Evolutionary conservation across 345 rosid genomes (phyloP).

Genomic region (Salix koriyanagi): DNA sequence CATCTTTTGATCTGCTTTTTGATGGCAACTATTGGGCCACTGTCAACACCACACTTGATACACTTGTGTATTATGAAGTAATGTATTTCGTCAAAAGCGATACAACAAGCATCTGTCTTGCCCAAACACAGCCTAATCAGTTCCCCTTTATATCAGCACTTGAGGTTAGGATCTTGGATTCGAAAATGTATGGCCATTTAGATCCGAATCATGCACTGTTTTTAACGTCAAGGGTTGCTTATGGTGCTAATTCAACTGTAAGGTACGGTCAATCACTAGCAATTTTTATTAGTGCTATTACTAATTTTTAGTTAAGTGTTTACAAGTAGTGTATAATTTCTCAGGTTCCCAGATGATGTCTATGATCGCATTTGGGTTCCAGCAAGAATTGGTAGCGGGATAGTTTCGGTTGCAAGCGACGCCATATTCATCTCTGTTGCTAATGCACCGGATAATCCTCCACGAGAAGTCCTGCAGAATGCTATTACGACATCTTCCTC

Average conservation of each 20-base stretch:
- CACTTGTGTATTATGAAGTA: constrained; percentile 10
- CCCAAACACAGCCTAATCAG: constrained; percentile 26
- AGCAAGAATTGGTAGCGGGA: constrained; percentile 1
- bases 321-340: background rate
- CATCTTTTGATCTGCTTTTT: constrained; percentile 20
- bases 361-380: constrained; percentile 47
- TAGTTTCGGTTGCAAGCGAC: constrained; percentile 12
- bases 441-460: constrained; percentile 31
- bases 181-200: constrained; percentile 11
- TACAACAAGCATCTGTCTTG: constrained; percentile 19
- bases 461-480: constrained; percentile 26
- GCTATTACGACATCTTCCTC: constrained; percentile 28
- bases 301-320: too few species aligned
- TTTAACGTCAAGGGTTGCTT: background rate
- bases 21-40: constrained; percentile 28
- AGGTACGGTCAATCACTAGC: background rate
- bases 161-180: constrained; percentile 17
- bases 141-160: constrained; percentile 31
- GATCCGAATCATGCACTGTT: constrained; percentile 12
- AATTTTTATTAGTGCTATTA: background rate
- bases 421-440: constrained; percentile 1
- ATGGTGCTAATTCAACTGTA: constrained; percentile 3
- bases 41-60: constrained; percentile 5
- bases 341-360: constrained; percentile 18
- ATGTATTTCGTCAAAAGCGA: constrained; percentile 8